Conservation (phyloP, 257 asterid species). For the Ligustrum vulgare region DNA sequence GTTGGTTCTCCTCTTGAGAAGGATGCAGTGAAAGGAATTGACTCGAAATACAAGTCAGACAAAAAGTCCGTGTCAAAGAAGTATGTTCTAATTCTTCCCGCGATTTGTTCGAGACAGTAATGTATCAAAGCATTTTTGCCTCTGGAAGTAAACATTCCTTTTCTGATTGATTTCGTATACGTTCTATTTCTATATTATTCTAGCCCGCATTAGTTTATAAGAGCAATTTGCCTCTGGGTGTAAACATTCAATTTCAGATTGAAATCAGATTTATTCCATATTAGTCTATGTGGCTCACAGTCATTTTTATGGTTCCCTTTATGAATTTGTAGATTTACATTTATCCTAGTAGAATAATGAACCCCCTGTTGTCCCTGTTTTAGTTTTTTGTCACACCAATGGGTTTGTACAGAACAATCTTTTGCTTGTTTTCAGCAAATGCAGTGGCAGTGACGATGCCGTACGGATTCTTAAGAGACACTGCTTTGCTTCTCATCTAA, state of each 20-base stretch:
- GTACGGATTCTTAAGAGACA: slow-evolving; percentile 95
- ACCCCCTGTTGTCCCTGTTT: too few relatives aligned
- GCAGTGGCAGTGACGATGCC: slow-evolving; percentile 74
- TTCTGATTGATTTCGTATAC: too few relatives aligned
- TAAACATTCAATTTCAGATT: not conserved
- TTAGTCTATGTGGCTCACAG: not conserved
- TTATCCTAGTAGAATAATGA: too few relatives aligned
- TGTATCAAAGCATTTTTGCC: not conserved
- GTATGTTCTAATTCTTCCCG: slow-evolving; percentile 38
- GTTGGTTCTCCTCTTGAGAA: slow-evolving; percentile 99
- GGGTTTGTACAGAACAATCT: not conserved
- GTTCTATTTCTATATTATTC: too few relatives aligned
- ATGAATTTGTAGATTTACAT: too few relatives aligned
- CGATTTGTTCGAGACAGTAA: not conserved
- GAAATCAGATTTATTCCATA: too few relatives aligned
- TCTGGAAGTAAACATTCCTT: not conserved
- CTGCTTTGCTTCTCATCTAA: slow-evolving; percentile 90
- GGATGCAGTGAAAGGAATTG: slow-evolving; percentile 96
- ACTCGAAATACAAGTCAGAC: slow-evolving; percentile 90
- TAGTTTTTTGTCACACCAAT: too few relatives aligned
- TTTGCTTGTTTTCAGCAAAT: slow-evolving; percentile 27
- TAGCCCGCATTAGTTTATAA: too few relatives aligned
- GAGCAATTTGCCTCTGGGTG: not conserved
- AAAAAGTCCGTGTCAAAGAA: slow-evolving; percentile 92
- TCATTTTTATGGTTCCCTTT: too few relatives aligned